Conservation (phyloP, 2,329 filamentous ascomycete species). For the Colletotrichum orchidophilum region DNA sequence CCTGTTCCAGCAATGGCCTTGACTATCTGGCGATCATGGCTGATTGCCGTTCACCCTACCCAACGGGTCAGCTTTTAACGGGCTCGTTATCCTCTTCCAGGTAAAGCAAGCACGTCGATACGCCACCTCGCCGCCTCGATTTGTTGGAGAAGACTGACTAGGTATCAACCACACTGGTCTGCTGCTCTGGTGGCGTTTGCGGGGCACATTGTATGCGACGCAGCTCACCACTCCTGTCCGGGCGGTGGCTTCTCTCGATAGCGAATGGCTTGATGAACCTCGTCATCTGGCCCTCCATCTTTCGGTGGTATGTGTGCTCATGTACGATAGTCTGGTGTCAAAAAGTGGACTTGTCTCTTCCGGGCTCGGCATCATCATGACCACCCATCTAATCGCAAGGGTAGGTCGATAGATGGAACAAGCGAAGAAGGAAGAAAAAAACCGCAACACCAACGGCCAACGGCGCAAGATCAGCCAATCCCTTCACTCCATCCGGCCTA, state of each 20-base stretch:
- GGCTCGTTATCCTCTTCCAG: background rate
- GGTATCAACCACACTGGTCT: background rate
- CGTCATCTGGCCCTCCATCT: constrained; percentile 17
- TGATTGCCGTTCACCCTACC: constrained; percentile 1
- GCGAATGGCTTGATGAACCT: constrained; percentile 3
- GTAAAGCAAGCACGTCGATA: background rate
- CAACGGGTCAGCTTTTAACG: background rate
- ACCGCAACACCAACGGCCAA: background rate
- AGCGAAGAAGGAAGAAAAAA: background rate
- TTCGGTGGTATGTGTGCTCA: constrained; percentile 1
- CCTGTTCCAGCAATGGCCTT: constrained; percentile 1
- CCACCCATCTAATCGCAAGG: background rate
- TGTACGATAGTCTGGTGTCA: background rate
- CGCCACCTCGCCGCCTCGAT: background rate
- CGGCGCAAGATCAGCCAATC: constrained; percentile 7
- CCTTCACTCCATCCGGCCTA: background rate
- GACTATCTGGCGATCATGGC: constrained; percentile 4
- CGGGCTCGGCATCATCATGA: background rate
- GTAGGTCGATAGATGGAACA: background rate
- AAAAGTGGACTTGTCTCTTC: constrained; percentile 3
- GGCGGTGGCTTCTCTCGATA: background rate
- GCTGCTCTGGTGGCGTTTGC: background rate
- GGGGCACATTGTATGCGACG: constrained; percentile 2
- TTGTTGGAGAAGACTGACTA: background rate
- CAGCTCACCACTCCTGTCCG: background rate